These are phyloP conservation scores for Raddia distichophylla DNA, from an alignment of 176 grass and related monocot genomes.

Conservation along the genomic window DNA sequence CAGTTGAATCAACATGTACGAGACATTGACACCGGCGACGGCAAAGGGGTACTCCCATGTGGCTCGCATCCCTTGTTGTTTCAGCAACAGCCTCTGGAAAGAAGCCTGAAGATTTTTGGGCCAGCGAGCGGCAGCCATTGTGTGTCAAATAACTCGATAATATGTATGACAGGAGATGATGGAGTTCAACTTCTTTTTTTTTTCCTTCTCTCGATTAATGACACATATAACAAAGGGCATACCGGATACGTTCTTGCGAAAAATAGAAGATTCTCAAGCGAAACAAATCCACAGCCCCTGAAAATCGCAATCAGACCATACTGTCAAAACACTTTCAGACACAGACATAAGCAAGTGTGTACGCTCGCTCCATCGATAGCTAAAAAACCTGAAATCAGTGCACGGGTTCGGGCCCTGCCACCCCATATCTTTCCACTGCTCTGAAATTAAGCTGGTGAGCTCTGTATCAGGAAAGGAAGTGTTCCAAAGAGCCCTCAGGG, in stretches of 20 bases:
- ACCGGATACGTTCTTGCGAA: constrained; percentile 83
- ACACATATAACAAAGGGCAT: constrained; percentile 22
- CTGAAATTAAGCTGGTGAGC: constrained; percentile 70
- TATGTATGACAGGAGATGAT: not conserved
- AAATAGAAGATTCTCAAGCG: constrained; percentile 81
- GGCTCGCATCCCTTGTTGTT: constrained; percentile 69
- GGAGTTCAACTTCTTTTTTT: not conserved
- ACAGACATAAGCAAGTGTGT: not conserved
- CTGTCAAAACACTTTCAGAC: constrained; percentile 5
- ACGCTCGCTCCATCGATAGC: no score
- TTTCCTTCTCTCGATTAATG: not conserved
- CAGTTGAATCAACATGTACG: constrained; percentile 94
- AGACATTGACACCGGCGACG: constrained; percentile 80
- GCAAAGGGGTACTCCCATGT: constrained; percentile 97
- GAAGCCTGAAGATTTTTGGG: constrained; percentile 65
- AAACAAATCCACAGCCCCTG: constrained; percentile 87
- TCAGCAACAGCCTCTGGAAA: constrained; percentile 79
- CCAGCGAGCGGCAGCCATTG: constrained; percentile 10
- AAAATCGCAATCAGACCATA: constrained; percentile 22
- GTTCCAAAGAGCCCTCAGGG: constrained; percentile 76
- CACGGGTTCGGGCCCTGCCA: constrained; percentile 88
- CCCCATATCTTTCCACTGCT: constrained; percentile 94
- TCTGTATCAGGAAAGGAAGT: constrained; percentile 73
- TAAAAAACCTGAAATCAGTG: constrained; percentile 81
- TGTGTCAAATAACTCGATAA: not conserved